Percentiles rank a stretch among this genome's conserved stretches.
Evolutionary conservation across 805 yeast genomes (phyloP).

Genomic region (Candida ficus): DNA sequence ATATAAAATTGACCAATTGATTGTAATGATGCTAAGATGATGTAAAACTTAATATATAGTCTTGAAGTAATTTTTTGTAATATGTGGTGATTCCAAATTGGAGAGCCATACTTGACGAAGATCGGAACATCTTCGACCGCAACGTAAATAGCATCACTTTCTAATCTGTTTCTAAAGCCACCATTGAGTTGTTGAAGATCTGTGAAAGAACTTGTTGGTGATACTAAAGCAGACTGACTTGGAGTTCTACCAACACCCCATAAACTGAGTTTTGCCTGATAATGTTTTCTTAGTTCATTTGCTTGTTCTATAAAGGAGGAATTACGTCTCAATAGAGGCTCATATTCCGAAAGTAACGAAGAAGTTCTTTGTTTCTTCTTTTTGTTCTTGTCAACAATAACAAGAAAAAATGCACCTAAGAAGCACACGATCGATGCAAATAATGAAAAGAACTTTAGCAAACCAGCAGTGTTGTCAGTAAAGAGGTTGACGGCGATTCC

Average conservation of each 20-base stretch:
- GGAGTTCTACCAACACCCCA: constrained; percentile 28
- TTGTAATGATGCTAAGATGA: constrained; percentile 51
- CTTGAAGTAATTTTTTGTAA: constrained; percentile 18
- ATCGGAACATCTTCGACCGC: constrained; percentile 28
- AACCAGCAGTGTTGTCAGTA: constrained; percentile 45
- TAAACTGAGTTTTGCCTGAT: constrained; percentile 18
- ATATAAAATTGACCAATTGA: constrained; percentile 72
- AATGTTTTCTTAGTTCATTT: constrained; percentile 16
- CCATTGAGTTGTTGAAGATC: constrained; percentile 2
- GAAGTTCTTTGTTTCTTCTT: constrained; percentile 8
- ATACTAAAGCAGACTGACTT: constrained; percentile 5
- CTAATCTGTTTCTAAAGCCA: constrained; percentile 4
- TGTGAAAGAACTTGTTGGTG: constrained; percentile 5
- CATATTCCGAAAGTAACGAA: not conserved
- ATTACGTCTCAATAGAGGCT: constrained; percentile 9
- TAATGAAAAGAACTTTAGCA: constrained; percentile 50
- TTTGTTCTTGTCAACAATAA: constrained; percentile 17
- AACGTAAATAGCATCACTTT: constrained; percentile 22
- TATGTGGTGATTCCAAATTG: constrained; percentile 24
- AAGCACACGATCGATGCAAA: constrained; percentile 37
- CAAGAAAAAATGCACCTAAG: constrained; percentile 28
- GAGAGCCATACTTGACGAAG: constrained; percentile 23
- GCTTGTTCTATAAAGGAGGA: constrained; percentile 10
- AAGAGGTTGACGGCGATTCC: constrained; percentile 49
- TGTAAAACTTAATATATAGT: constrained; percentile 45